A percentile compares a stretch with the other conserved stretches of the same genome.
Conservation (phyloP, 805 yeast species). For the Candida stauntonica region DNA sequence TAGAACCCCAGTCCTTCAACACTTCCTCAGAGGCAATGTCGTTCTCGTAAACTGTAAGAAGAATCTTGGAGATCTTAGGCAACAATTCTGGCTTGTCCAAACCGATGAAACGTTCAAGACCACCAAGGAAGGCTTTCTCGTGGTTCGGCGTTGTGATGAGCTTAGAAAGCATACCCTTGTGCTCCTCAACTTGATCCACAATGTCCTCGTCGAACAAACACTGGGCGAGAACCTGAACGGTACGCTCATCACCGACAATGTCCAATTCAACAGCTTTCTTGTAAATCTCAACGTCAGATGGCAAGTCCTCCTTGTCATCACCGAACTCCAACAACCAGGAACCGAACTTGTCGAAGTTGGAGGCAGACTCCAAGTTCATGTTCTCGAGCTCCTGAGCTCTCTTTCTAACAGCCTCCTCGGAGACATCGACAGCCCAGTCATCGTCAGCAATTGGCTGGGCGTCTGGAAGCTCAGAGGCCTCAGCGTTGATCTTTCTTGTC, state of each 20-base stretch:
- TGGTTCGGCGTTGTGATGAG: conserved; percentile 61
- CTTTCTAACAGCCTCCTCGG: conserved; percentile 90
- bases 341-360: conserved; percentile 77
- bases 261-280: conserved; percentile 82
- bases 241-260: conserved; percentile 63
- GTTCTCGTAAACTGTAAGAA: conserved; percentile 74
- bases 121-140: conserved; percentile 91
- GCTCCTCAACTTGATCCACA: conserved; percentile 65
- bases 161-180: conserved; percentile 79
- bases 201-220: conserved; percentile 77
- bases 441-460: conserved; percentile 74
- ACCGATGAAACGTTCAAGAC: conserved; percentile 90
- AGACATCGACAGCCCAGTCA: conserved; percentile 97
- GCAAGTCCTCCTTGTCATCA: conserved; percentile 51
- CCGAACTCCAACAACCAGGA: conserved; percentile 67
- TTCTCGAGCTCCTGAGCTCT: conserved; percentile 88
- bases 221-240: conserved; percentile 91
- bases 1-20: conserved; percentile 80
- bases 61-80: conserved; percentile 71
- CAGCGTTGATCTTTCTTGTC: conserved; percentile 76
- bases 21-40: conserved; percentile 85
- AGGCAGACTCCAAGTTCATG: conserved; percentile 41
- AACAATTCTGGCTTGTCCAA: conserved; percentile 70
- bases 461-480: conserved; percentile 65
- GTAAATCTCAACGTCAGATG: conserved; percentile 85